Conservation (phyloP, 805 yeast species). For the Kodamaea restingae region DNA sequence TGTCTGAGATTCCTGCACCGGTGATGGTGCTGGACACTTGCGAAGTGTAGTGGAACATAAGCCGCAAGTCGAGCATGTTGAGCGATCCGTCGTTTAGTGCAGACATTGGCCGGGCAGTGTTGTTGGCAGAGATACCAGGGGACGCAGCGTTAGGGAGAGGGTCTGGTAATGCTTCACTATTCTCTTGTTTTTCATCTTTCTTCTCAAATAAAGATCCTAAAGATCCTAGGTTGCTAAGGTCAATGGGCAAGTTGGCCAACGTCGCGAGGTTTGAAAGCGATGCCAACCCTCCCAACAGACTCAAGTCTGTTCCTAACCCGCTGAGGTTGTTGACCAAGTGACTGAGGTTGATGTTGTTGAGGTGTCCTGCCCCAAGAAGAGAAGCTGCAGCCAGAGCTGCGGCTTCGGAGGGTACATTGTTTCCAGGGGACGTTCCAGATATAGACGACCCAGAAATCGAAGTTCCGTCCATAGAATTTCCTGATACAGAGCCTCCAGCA, state of each 20-base stretch:
- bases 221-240: slow-evolving; percentile 27
- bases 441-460: slow-evolving; percentile 1
- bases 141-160: background rate
- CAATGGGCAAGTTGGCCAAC: slow-evolving; percentile 41
- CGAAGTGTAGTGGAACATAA: slow-evolving; percentile 85
- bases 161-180: background rate
- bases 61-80: slow-evolving; percentile 70
- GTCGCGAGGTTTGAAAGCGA: slow-evolving; percentile 38
- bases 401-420: no score
- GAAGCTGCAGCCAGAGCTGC: slow-evolving; percentile 5
- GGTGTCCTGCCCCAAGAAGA: slow-evolving; percentile 30
- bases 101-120: background rate
- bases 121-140: background rate
- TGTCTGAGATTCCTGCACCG: slow-evolving; percentile 84
- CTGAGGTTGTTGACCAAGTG: slow-evolving; percentile 40
- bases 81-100: slow-evolving; percentile 19
- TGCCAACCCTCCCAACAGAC: slow-evolving; percentile 35
- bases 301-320: slow-evolving; percentile 32
- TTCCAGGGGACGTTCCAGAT: no score
- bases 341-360: slow-evolving; percentile 40
- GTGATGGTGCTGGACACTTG: slow-evolving; percentile 84
- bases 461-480: slow-evolving; percentile 1
- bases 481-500: no score
- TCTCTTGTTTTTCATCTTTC: background rate
- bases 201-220: background rate